A percentile compares a stretch with the other conserved stretches of the same genome.
These are phyloP conservation scores for Umbelopsis sp. DNA, from an alignment of 192 early-diverging fungal species.

Conservation along the genomic window DNA sequence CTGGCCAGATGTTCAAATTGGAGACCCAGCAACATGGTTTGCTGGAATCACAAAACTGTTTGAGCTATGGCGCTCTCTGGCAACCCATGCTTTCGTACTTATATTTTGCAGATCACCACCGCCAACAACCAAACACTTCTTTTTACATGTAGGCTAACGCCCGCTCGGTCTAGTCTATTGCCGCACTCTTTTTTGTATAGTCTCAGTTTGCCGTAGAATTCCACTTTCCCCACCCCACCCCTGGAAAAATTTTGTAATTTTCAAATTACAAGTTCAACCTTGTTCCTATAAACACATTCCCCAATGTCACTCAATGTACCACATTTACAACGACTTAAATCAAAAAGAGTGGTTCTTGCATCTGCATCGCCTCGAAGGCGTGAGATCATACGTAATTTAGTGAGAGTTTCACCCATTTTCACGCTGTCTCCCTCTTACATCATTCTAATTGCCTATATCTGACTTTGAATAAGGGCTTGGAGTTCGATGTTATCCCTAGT, in stretches of 20 bases:
- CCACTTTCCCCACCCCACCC: not conserved
- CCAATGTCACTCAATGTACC: slow-evolving; percentile 6
- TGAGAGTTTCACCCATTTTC: not conserved
- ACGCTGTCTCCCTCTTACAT: not conserved
- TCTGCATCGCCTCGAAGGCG: slow-evolving; percentile 81
- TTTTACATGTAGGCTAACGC: not conserved
- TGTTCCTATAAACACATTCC: not conserved
- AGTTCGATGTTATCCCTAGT: slow-evolving; percentile 68
- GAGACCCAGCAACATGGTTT: not conserved
- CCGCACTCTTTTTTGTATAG: not conserved
- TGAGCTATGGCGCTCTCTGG: slow-evolving; percentile 16
- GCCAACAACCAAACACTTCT: not conserved
- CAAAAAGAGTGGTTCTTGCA: slow-evolving; percentile 68
- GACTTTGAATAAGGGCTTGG: slow-evolving; percentile 50
- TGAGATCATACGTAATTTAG: slow-evolving; percentile 64
- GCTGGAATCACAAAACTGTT: slow-evolving; percentile 10
- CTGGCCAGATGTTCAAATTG: not conserved
- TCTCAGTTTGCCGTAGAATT: not conserved
- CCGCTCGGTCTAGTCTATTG: no score
- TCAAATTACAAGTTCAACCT: not conserved
- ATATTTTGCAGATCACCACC: not conserved
- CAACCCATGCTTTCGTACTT: slow-evolving; percentile 12
- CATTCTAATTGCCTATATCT: not conserved
- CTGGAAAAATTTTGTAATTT: not conserved
- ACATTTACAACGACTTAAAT: slow-evolving; percentile 26